Percentiles rank a stretch among this genome's conserved stretches.
Conservation (phyloP, 805 yeast genomes). For the Teunomyces atbi region DNA sequence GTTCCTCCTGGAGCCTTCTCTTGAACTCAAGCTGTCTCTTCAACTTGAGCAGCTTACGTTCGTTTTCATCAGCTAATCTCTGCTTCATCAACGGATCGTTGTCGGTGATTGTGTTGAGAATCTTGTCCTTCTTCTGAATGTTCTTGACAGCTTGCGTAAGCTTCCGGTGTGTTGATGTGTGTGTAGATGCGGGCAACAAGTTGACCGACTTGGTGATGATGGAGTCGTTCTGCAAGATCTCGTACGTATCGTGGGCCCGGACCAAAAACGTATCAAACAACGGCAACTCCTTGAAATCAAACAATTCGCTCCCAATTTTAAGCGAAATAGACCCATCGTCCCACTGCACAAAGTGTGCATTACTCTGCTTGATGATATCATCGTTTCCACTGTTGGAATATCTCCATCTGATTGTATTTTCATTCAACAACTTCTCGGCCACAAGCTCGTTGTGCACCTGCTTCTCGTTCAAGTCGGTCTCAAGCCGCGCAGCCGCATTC, state of each 20-base stretch:
- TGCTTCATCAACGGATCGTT: slow-evolving; percentile 72
- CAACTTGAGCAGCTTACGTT: slow-evolving; percentile 52
- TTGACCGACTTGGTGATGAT: slow-evolving; percentile 62
- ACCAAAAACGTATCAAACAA: slow-evolving; percentile 71
- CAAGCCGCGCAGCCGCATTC: slow-evolving; percentile 31
- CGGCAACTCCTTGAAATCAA: slow-evolving; percentile 68
- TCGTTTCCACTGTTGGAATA: slow-evolving; percentile 72
- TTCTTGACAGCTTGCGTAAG: slow-evolving; percentile 68
- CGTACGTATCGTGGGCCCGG: slow-evolving; percentile 67
- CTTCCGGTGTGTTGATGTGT: slow-evolving; percentile 75
- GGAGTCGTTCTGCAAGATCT: slow-evolving; percentile 68
- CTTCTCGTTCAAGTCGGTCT: slow-evolving; percentile 33
- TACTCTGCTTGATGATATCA: slow-evolving; percentile 79
- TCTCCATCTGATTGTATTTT: slow-evolving; percentile 93
- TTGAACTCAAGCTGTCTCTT: slow-evolving; percentile 66
- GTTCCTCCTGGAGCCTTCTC: slow-evolving; percentile 58
- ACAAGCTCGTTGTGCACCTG: slow-evolving; percentile 47
- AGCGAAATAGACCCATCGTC: slow-evolving; percentile 86
- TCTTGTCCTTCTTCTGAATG: slow-evolving; percentile 46
- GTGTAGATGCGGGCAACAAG: slow-evolving; percentile 88
- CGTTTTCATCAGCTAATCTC: slow-evolving; percentile 64
- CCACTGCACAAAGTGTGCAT: slow-evolving; percentile 91
- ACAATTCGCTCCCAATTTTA: slow-evolving; percentile 83
- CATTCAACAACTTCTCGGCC: slow-evolving; percentile 67
- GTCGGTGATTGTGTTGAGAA: slow-evolving; percentile 52